Base-by-base conservation (phyloP, 192 early-diverging fungal genomes). In the Umbelopsis sp. region DNA sequence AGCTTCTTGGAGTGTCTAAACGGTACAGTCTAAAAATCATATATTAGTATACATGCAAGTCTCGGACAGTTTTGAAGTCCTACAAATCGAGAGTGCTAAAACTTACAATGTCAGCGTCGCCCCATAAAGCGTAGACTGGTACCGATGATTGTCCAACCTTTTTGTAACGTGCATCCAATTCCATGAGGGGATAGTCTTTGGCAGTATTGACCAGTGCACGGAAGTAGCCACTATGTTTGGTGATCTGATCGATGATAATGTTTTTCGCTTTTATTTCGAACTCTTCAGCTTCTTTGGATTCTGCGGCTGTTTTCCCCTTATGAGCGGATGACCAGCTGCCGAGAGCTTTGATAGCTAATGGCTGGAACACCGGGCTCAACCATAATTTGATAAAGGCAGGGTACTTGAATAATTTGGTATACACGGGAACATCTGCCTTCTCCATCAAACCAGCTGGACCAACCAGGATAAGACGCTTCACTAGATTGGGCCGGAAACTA, bases 401-500 rank as follows among this genome's bases (percentile, higher is more conserved):
- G 65, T 4, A 49, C 11, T 27, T 20, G 46, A 49, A 70, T 0
- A 76, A 16, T n/a, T 67, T 69, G 4, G 46, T 68, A 46, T 41
- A 30, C 6, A 64, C 16, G 5, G 78, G 78, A 11, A 74, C 33
- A 30, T 72, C 74, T 4, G 51, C 33, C 13, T 23, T n/a, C 12
- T 48, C 18, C 78, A 84, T 81, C 2, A 87, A 53, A 11, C 85
- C 85, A 4, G 83, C 81, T 25, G 85, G 85, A 4, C 76, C 78
- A 30, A 84, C 48, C 0, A 87, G 71, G 2, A 78, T 70, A 9
- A 87, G 66, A 11, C 69, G 74, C 12, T 79, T 71, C 8, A 87
- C 79, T 35, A 80, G 49, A 27, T 82, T 76, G 1, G 83, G 83
- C 20, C 74, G 80, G 44, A 49, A 64, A 18, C 70, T 53, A 22